Percentiles rank a stretch among this genome's conserved stretches.
phyloP scores from a whole-genome alignment of 2,329 filamentous ascomycete species.

The Penicillium decumbens region DNA sequence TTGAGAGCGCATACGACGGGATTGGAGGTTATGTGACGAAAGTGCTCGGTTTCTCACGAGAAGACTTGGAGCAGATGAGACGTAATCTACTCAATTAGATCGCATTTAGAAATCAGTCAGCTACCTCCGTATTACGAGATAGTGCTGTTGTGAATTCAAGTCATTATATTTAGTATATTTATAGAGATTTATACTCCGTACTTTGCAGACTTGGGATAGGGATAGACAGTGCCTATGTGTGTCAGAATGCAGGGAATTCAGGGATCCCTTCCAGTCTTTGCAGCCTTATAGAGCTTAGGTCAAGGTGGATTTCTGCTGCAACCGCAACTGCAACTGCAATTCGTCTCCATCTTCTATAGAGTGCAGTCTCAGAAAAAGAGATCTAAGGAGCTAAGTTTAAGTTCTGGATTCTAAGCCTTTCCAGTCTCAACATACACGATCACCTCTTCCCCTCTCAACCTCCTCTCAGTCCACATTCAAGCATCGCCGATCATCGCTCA shows the following conservation, averaged over 20 bases:
- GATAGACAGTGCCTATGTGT: not conserved
- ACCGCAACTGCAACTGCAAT: not conserved
- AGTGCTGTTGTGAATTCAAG: too few relatives aligned
- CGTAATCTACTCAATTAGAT: conserved; percentile 14
- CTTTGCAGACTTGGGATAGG: too few relatives aligned
- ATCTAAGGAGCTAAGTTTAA: not conserved
- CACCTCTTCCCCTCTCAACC: conserved; percentile 3
- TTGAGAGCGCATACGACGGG: conserved; percentile 21
- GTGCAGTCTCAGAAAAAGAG: not conserved
- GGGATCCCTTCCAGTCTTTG: not conserved
- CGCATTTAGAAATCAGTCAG: not conserved
- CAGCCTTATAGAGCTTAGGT: not conserved
- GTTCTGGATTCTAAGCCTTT: not conserved
- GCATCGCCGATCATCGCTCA: conserved; percentile 15
- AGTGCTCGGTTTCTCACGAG: conserved; percentile 19
- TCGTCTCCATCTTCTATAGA: not conserved
- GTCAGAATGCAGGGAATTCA: conserved; percentile 1
- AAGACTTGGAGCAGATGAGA: conserved; percentile 21
- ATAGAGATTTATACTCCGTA: too few relatives aligned
- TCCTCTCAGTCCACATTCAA: conserved; percentile 10
- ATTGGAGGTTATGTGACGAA: conserved; percentile 20
- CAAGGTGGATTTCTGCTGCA: not conserved
- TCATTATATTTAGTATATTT: too few relatives aligned
- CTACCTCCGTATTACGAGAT: too few relatives aligned
- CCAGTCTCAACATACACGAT: not conserved